Evolutionary conservation across 2,329 filamentous ascomycete species (phyloP).

Genomic region (Xylaria multiplex): DNA sequence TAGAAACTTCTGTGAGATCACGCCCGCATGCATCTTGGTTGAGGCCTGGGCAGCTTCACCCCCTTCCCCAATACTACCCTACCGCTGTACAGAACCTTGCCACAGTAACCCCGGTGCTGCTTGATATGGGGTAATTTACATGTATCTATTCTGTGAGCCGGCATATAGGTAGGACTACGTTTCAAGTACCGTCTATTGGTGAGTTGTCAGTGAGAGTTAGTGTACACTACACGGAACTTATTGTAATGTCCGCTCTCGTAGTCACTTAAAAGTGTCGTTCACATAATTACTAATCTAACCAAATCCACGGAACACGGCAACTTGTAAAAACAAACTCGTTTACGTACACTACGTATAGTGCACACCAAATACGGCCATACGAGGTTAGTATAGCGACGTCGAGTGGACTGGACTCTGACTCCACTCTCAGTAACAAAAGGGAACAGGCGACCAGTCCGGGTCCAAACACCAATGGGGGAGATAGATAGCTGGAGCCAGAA

Average conservation of each 20-base stretch:
- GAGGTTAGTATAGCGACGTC: neutral
- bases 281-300: neutral
- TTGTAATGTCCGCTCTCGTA: neutral
- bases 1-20: conserved; percentile 10
- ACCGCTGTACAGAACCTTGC: conserved; percentile 19
- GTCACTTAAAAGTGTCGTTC: neutral
- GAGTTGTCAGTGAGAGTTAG: neutral
- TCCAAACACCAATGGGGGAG: conserved; percentile 6
- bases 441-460: conserved; percentile 1
- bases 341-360: no score
- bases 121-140: conserved; percentile 17
- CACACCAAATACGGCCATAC: neutral
- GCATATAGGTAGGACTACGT: conserved; percentile 5
- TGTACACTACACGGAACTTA: neutral
- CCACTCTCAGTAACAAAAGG: neutral
- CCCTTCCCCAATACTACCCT: conserved; percentile 24
- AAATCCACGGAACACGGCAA: neutral
- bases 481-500: conserved; percentile 16
- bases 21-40: conserved; percentile 14
- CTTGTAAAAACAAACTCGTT: no score
- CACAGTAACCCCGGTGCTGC: conserved; percentile 1
- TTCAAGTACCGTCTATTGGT: neutral
- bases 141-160: neutral
- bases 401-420: neutral
- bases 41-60: conserved; percentile 9